Evolutionary conservation across 2,329 filamentous ascomycete species (phyloP), one percentile per base, ranked within the genome.

Genomic region (Ceratocystis smalleyi): DNA sequence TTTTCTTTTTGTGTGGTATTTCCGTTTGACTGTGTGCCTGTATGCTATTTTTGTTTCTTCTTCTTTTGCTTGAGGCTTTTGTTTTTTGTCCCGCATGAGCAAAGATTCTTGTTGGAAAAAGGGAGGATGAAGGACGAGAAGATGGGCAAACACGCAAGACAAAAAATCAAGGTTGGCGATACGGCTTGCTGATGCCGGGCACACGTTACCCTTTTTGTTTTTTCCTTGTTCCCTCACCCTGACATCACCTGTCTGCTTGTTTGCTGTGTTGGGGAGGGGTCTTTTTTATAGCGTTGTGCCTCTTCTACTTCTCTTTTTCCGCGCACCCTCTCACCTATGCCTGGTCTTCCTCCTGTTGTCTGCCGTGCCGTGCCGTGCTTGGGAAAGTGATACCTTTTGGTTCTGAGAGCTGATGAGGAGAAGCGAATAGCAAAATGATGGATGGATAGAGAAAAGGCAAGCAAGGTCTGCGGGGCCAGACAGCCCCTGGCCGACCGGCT

Each of bases 1-100:
- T 47, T 57, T 63, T 27, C 40, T 12, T 59, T 57, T 57, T 35
- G 54, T 32, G 54, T 57, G 27, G 15, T 57, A 57, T 30, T 57
- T 57, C 10, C 27, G 27, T 35, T 57, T 57, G 8, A 10, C 19
- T 51, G 47, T 27, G 47, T 51, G 47, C 47, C 19, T 51, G 47
- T 51, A 15, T 51, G 47, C 7, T 19, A 5, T 45, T 45, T 45
- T 45, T 6, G 24, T 8, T 8, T 22, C 15, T 51, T 51, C 22
- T 24, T 51, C 10, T 51, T 51, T 51, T 51, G 47, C 47, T 51
- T 51, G 47, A 51, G 24, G 47, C 47, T 51, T 27, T 51, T 40
- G 6, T 27, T 51, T 27, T 15, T 51, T 51, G 45, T 22, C 22
- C 7, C 24, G 22, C 8, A 40, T 40, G 19, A 51, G 47, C 7